Percentiles rank a stretch among this genome's conserved stretches.
Conservation (phyloP, 495 filamentous ascomycete genomes). For the Penicillium atrosanguineum region DNA sequence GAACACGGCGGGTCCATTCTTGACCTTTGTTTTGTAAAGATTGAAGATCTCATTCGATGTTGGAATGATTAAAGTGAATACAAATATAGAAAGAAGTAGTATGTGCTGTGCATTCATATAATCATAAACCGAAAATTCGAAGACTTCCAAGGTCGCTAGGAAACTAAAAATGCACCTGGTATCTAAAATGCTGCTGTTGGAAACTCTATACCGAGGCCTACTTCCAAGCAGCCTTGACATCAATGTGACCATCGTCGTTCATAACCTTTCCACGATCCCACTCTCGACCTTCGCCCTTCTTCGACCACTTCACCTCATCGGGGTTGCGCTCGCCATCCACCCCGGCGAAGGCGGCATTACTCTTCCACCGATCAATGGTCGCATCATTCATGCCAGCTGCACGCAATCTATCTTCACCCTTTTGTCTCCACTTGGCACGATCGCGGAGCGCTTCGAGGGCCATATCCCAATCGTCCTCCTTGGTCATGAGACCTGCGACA, state of each 20-base stretch:
- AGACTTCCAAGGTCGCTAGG: not conserved
- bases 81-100: no score
- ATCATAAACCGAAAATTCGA: not conserved
- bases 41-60: no score
- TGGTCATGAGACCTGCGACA: constrained; percentile 43
- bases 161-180: constrained; percentile 1
- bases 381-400: constrained; percentile 77
- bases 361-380: constrained; percentile 76
- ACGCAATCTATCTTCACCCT: constrained; percentile 73
- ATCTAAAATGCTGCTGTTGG: constrained; percentile 3
- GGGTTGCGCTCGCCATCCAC: constrained; percentile 46
- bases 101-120: not conserved
- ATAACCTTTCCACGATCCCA: constrained; percentile 89
- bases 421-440: constrained; percentile 73
- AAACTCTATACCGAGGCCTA: not conserved
- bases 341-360: constrained; percentile 39
- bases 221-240: constrained; percentile 50
- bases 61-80: no score
- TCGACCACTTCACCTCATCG: constrained; percentile 76
- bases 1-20: not conserved
- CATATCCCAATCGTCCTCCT: constrained; percentile 74
- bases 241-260: constrained; percentile 58
- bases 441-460: constrained; percentile 80
- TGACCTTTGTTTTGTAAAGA: not conserved
- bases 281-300: constrained; percentile 75